Evolutionary conservation across 768 basidiomycete species (phyloP).

Genomic region (Leucocoprinus sp.): DNA sequence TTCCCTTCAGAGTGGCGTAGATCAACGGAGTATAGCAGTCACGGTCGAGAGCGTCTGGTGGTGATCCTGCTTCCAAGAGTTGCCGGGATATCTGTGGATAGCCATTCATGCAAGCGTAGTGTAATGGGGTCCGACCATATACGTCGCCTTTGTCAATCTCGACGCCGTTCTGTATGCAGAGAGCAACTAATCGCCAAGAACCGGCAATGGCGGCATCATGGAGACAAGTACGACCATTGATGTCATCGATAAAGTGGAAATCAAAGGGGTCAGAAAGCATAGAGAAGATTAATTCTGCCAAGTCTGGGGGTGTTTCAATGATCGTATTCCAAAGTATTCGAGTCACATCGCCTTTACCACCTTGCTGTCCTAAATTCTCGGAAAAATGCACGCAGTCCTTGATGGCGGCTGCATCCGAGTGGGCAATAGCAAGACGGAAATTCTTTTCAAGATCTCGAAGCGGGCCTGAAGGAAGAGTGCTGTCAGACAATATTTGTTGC

Average conservation of each 20-base stretch:
- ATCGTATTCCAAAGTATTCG: slow-evolving; percentile 94
- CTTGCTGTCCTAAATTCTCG: slow-evolving; percentile 53
- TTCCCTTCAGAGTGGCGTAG: slow-evolving; percentile 85
- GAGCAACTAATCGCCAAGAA: slow-evolving; percentile 60
- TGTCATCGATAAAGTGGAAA: slow-evolving; percentile 90
- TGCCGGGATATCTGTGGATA: slow-evolving; percentile 67
- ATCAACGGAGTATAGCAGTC: slow-evolving; percentile 94
- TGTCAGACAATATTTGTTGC: slow-evolving; percentile 62
- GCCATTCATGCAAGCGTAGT: slow-evolving; percentile 95
- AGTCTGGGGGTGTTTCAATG: slow-evolving; percentile 66
- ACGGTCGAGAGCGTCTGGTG: slow-evolving; percentile 70
- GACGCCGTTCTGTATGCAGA: slow-evolving; percentile 72
- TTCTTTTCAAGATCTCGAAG: slow-evolving; percentile 87
- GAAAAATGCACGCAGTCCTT: slow-evolving; percentile 66
- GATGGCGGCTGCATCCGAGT: slow-evolving; percentile 51
- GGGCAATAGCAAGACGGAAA: slow-evolving; percentile 67
- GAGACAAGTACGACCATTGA: slow-evolving; percentile 89
- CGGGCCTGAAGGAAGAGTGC: slow-evolving; percentile 55
- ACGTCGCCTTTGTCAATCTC: slow-evolving; percentile 71
- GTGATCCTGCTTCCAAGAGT: slow-evolving; percentile 61
- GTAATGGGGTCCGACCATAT: slow-evolving; percentile 89
- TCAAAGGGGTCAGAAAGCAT: slow-evolving; percentile 68
- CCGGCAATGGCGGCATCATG: slow-evolving; percentile 92
- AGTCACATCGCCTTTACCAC: slow-evolving; percentile 61
- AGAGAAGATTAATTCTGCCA: slow-evolving; percentile 67